phyloP scores from a whole-genome alignment of 768 basidiomycete species.

The Lenzites betulinus region DNA sequence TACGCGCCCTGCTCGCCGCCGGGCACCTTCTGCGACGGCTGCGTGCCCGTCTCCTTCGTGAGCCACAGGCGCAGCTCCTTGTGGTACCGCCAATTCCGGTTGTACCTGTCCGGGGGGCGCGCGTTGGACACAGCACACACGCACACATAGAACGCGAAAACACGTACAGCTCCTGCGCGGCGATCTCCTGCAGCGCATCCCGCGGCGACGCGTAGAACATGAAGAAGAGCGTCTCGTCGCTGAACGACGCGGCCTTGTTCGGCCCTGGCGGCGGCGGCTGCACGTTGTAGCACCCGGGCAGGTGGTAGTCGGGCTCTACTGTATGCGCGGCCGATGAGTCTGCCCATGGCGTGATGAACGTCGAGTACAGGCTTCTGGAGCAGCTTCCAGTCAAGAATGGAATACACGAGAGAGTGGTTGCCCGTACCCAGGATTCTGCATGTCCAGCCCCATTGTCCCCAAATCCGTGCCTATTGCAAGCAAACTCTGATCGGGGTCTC shows the following conservation, averaged over 20 bases:
- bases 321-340: slow-evolving; percentile 83
- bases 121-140: not conserved
- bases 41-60: slow-evolving; percentile 84
- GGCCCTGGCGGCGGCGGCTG: slow-evolving; percentile 85
- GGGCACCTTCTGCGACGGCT: slow-evolving; percentile 73
- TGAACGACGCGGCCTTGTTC: slow-evolving; percentile 78
- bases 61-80: slow-evolving; percentile 85
- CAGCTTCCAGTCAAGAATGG: not conserved
- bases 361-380: slow-evolving; percentile 79
- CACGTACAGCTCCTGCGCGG: slow-evolving; percentile 92
- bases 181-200: slow-evolving; percentile 92
- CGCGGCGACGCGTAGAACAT: slow-evolving; percentile 96
- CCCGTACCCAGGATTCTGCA: slow-evolving; percentile 73
- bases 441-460: slow-evolving; percentile 88
- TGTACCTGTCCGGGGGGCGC: slow-evolving; percentile 56
- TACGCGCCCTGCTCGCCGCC: slow-evolving; percentile 88
- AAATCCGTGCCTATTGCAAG: slow-evolving; percentile 89
- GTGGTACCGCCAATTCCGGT: slow-evolving; percentile 96
- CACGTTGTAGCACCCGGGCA: slow-evolving; percentile 92
- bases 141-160: slow-evolving; percentile 16
- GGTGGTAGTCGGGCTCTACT: slow-evolving; percentile 90
- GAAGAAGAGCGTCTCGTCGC: slow-evolving; percentile 96
- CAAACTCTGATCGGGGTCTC: slow-evolving; percentile 80
- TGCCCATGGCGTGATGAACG: slow-evolving; percentile 96
- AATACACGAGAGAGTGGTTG: not conserved